These are phyloP conservation scores for Astrocystis sublimbata DNA, from an alignment of 495 filamentous ascomycete genomes.

Conservation along the genomic window DNA sequence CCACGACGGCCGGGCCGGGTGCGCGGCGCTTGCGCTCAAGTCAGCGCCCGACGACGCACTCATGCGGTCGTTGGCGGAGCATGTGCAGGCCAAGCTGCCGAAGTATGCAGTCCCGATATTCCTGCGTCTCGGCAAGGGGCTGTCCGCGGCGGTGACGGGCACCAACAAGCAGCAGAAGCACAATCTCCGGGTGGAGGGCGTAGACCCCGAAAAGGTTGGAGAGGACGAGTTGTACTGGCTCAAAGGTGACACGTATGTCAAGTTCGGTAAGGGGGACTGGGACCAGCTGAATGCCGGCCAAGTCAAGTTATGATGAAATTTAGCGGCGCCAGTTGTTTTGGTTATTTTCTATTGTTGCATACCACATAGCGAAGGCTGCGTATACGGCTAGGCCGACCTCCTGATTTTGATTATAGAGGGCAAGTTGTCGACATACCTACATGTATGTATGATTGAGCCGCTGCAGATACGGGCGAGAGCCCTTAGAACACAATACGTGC, in stretches of 20 bases:
- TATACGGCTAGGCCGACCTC: not conserved
- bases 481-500: no score
- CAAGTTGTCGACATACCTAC: no score
- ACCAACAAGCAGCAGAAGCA: slow-evolving; percentile 89
- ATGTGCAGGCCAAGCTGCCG: slow-evolving; percentile 60
- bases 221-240: slow-evolving; percentile 65
- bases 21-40: slow-evolving; percentile 66
- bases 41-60: slow-evolving; percentile 44
- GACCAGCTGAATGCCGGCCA: slow-evolving; percentile 62
- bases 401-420: no score
- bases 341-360: not conserved
- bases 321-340: no score
- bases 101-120: slow-evolving; percentile 79
- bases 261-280: slow-evolving; percentile 69
- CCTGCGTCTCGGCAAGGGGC: slow-evolving; percentile 60
- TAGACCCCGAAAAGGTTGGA: slow-evolving; percentile 62
- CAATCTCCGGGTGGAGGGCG: slow-evolving; percentile 67
- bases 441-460: no score
- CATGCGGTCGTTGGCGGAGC: slow-evolving; percentile 59
- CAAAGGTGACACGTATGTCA: slow-evolving; percentile 66
- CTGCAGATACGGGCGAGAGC: no score
- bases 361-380: not conserved
- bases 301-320: slow-evolving; percentile 66
- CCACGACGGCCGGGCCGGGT: slow-evolving; percentile 86
- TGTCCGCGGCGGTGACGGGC: slow-evolving; percentile 64